Conservation (phyloP, 73 alveolate species). For the Durusdinium trenchii region DNA sequence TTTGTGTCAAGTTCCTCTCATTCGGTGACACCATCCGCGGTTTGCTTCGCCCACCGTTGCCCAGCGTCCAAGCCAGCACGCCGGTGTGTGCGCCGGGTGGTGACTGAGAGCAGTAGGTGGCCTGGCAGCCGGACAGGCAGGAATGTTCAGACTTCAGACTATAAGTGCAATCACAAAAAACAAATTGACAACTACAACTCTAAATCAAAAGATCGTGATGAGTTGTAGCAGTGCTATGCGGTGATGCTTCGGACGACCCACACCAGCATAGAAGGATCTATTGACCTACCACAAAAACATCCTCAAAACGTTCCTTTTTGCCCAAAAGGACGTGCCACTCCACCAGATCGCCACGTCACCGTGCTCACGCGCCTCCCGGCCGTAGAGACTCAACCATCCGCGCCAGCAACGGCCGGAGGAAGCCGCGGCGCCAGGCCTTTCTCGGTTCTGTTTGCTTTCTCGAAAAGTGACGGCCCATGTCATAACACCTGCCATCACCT, state of each 20-base stretch:
- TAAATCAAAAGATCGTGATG: not conserved
- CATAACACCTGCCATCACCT: too few relatives aligned
- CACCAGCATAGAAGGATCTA: not conserved
- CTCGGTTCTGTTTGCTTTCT: too few relatives aligned
- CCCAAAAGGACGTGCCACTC: not conserved
- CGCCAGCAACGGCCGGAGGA: constrained; percentile 37
- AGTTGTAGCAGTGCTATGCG: not conserved
- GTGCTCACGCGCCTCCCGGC: constrained; percentile 45
- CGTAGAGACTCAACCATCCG: constrained; percentile 50
- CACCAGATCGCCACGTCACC: not conserved
- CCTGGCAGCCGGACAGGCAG: not conserved
- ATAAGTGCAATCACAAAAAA: not conserved
- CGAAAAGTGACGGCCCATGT: too few relatives aligned
- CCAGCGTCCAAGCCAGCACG: constrained; percentile 77
- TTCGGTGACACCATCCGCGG: not conserved
- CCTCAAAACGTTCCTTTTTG: not conserved
- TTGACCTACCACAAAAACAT: not conserved
- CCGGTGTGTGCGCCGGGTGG: constrained; percentile 73
- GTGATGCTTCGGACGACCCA: not conserved
- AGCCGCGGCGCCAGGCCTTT: constrained; percentile 74
- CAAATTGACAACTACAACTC: not conserved
- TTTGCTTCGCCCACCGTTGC: not conserved
- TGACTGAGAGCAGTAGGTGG: constrained; percentile 46
- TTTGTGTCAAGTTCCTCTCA: not conserved
- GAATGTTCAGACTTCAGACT: not conserved